Conservation (phyloP, 1,284 basidiomycete genomes). For the Ganoderma sinense region DNA sequence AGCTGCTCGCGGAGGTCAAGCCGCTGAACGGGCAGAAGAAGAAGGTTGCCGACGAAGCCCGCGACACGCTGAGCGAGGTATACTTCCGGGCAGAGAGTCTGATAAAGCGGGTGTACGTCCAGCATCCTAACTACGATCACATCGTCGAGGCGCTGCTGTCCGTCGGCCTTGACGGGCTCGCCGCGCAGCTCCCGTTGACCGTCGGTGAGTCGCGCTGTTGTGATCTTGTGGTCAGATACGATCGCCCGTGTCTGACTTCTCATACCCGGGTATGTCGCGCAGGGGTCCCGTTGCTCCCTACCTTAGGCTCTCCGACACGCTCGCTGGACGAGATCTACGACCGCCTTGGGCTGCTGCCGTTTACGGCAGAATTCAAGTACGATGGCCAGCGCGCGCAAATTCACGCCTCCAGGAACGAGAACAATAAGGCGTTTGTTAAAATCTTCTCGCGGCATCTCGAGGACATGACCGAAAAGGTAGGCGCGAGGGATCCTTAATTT, state of each 20-base stretch:
- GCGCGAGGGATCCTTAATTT: constrained; percentile 14
- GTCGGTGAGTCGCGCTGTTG: constrained; percentile 62
- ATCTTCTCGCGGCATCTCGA: constrained; percentile 92
- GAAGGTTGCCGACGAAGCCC: constrained; percentile 51
- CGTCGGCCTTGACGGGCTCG: constrained; percentile 66
- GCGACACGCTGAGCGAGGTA: constrained; percentile 53
- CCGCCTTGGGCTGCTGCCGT: constrained; percentile 71
- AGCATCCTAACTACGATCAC: constrained; percentile 89
- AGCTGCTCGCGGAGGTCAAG: constrained; percentile 49
- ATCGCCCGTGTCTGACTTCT: constrained; percentile 6
- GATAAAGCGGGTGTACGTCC: constrained; percentile 81
- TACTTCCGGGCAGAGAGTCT: constrained; percentile 68
- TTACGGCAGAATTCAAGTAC: constrained; percentile 94
- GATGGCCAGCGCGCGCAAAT: constrained; percentile 92
- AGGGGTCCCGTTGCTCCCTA: constrained; percentile 77
- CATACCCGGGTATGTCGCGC: background rate
- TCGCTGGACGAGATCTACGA: constrained; percentile 87
- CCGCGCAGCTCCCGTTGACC: constrained; percentile 73
- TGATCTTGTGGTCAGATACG: constrained; percentile 13
- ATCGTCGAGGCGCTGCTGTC: constrained; percentile 75
- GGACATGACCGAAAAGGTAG: constrained; percentile 89
- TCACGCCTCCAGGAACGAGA: constrained; percentile 64
- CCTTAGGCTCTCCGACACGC: constrained; percentile 85
- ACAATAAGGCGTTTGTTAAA: constrained; percentile 58
- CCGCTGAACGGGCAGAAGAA: constrained; percentile 49